Evolutionary conservation across 768 basidiomycete species (phyloP).

Genomic region (Trichaptum fuscoviolaceum): DNA sequence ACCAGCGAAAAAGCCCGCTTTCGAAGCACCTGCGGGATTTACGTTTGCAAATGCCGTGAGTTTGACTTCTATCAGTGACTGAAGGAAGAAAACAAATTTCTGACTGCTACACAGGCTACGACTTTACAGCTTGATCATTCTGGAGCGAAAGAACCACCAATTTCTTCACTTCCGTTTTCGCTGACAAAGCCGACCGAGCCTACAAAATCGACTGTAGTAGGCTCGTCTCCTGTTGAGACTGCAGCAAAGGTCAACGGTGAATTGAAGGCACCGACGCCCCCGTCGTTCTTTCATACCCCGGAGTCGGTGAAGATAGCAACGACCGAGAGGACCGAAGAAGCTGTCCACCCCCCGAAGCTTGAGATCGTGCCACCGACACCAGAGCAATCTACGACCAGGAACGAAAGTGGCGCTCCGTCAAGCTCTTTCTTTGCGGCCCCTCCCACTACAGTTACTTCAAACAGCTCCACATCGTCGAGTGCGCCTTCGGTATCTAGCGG

Average conservation of each 20-base stretch:
- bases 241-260: background rate
- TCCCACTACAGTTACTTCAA: background rate
- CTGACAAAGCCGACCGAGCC: slow-evolving; percentile 32
- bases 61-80: slow-evolving; percentile 13
- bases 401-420: background rate
- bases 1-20: slow-evolving; percentile 34
- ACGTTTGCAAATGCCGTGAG: slow-evolving; percentile 60
- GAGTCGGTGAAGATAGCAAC: slow-evolving; percentile 7
- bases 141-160: slow-evolving; percentile 61
- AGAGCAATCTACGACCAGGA: background rate
- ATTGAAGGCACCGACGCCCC: slow-evolving; percentile 12
- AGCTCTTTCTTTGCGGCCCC: slow-evolving; percentile 18
- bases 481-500: background rate
- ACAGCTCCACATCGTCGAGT: background rate
- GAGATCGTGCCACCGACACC: slow-evolving; percentile 9
- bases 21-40: slow-evolving; percentile 59
- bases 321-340: background rate
- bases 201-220: slow-evolving; percentile 7
- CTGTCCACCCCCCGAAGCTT: background rate
- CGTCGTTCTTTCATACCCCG: slow-evolving; percentile 15
- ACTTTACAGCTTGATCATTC: slow-evolving; percentile 35
- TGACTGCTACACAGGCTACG: slow-evolving; percentile 21
- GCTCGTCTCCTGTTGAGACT: background rate
- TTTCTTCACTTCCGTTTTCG: slow-evolving; percentile 59
- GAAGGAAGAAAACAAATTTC: slow-evolving; percentile 4